phyloP scores from a whole-genome alignment of 768 basidiomycete species.

The Amanita thiersii region DNA sequence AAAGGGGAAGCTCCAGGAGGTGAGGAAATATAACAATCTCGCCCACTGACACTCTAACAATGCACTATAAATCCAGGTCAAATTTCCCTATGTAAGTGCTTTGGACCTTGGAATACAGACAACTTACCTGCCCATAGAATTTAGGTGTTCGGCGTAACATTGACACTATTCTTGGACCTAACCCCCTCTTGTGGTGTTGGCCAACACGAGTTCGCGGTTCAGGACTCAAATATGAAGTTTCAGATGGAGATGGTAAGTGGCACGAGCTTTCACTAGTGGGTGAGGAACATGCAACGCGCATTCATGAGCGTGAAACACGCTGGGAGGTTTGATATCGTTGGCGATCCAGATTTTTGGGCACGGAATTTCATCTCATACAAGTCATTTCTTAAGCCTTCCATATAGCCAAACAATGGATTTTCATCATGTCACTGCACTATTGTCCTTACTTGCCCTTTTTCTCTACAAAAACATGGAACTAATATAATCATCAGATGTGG shows the following conservation, averaged over 20 bases:
- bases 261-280: conserved; percentile 26
- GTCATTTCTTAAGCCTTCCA: too few species aligned
- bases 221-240: conserved; percentile 73
- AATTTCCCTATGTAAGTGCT: conserved; percentile 81
- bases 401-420: too few species aligned
- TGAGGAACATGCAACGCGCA: not conserved
- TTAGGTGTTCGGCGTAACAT: conserved; percentile 71
- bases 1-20: conserved; percentile 79
- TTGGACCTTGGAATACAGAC: not conserved
- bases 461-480: not conserved
- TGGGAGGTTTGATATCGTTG: conserved; percentile 2
- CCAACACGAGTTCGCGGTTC: conserved; percentile 60
- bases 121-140: conserved; percentile 42
- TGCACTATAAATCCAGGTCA: conserved; percentile 39
- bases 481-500: conserved; percentile 16
- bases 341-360: too few species aligned
- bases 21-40: conserved; percentile 17
- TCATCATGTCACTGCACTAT: too few species aligned
- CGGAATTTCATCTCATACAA: too few species aligned
- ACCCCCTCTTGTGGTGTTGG: conserved; percentile 78
- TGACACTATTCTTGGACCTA: conserved; percentile 67
- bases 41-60: conserved; percentile 6
- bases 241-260: conserved; percentile 71
- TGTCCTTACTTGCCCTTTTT: not conserved
- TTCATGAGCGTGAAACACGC: not conserved